Percentiles rank a stretch among this genome's conserved stretches.
Conservation (phyloP, 108 stramenopile genomes). For the Skeletonema grethae region DNA sequence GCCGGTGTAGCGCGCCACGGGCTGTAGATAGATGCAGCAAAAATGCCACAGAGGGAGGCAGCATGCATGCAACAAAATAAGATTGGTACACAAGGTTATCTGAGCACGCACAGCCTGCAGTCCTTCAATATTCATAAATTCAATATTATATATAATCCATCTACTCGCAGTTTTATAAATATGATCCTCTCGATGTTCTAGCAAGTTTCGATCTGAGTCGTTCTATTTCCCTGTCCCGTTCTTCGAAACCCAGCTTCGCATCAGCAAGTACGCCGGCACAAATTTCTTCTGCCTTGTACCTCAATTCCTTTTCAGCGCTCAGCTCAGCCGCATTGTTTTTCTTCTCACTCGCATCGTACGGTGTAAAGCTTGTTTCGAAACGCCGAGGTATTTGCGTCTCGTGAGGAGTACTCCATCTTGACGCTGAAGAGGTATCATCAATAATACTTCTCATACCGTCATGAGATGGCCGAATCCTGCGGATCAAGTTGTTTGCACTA, state of each 20-base stretch:
- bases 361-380: not conserved
- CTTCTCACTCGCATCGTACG: not conserved
- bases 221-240: conserved; percentile 43
- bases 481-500: conserved; percentile 30
- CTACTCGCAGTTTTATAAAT: not conserved
- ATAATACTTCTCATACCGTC: not conserved
- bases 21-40: too few relatives aligned
- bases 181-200: conserved; percentile 18
- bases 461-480: conserved; percentile 10
- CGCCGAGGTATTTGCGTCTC: not conserved
- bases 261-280: conserved; percentile 47
- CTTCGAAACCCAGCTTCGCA: conserved; percentile 34
- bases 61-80: too few relatives aligned
- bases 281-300: conserved; percentile 50
- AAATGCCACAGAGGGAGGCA: too few relatives aligned
- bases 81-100: too few relatives aligned
- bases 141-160: not conserved
- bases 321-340: conserved; percentile 18
- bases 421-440: not conserved
- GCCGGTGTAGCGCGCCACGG: too few relatives aligned
- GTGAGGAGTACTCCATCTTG: conserved; percentile 19
- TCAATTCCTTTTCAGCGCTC: conserved; percentile 49
- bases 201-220: conserved; percentile 31
- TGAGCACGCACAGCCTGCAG: too few relatives aligned
- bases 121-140: not conserved